Evolutionary conservation across 1,284 basidiomycete genomes (phyloP).

Genomic region (Apiotrichum laibachii): DNA sequence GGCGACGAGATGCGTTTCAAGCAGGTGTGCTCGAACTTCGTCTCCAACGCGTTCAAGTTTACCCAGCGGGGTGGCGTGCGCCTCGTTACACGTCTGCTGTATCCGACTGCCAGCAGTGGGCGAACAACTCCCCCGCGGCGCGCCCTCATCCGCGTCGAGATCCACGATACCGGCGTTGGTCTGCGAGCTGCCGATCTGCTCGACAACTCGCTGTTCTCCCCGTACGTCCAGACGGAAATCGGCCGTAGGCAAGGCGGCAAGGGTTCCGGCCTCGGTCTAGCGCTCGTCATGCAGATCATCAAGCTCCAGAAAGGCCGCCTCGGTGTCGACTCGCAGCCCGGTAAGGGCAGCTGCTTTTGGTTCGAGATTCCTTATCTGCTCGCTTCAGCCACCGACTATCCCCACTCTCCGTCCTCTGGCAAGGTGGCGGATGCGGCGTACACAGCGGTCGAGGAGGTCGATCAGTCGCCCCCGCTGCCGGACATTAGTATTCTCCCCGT

Average conservation of each 20-base stretch:
- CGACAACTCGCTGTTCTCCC: constrained; percentile 53
- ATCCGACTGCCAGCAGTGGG: no score
- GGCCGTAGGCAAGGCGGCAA: constrained; percentile 81
- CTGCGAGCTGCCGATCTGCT: constrained; percentile 69
- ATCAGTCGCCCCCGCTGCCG: no score
- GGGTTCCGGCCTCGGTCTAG: constrained; percentile 76
- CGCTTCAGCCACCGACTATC: neutral
- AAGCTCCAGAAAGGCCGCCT: constrained; percentile 75
- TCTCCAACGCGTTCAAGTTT: constrained; percentile 60
- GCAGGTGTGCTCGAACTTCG: constrained; percentile 62
- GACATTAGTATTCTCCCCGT: no score
- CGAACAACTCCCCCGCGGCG: no score
- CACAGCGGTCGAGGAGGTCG: neutral
- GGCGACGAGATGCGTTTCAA: constrained; percentile 66
- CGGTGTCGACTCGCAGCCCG: constrained; percentile 55
- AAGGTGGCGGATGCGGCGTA: neutral
- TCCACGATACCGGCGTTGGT: constrained; percentile 75
- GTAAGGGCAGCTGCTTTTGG: constrained; percentile 50
- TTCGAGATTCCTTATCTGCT: constrained; percentile 8
- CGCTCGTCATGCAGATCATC: constrained; percentile 55
- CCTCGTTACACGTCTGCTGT: no score
- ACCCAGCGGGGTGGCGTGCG: no score
- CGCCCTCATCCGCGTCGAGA: constrained; percentile 63
- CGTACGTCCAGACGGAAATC: constrained; percentile 53
- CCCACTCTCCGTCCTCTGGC: neutral